Evolutionary conservation across 352 stramenopile genomes (phyloP).

Genomic region (Globisporangium iwayamae): DNA sequence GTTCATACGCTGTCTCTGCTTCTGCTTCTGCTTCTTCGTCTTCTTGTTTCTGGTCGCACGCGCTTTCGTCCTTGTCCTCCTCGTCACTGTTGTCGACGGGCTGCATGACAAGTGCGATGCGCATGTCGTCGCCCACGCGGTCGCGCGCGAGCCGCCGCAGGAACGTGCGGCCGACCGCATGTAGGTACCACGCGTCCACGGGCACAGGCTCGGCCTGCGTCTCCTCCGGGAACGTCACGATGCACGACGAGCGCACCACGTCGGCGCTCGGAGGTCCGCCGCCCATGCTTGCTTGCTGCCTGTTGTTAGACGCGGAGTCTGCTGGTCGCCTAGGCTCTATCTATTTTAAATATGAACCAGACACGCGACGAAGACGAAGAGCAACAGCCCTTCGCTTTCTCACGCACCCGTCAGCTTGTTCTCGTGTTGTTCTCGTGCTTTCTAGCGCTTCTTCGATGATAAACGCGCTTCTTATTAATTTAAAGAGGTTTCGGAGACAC

Average conservation of each 20-base stretch:
- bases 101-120: slow-evolving; percentile 66
- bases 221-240: slow-evolving; percentile 79
- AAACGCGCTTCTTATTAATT: no score
- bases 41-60: slow-evolving; percentile 6
- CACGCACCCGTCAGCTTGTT: not conserved
- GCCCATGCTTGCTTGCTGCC: slow-evolving; percentile 37
- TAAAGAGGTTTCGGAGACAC: no score
- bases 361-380: not conserved
- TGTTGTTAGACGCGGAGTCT: not conserved
- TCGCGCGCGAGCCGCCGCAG: slow-evolving; percentile 66
- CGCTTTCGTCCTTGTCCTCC: not conserved
- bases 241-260: slow-evolving; percentile 77
- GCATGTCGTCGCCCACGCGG: slow-evolving; percentile 55
- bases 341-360: slow-evolving; percentile 13
- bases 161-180: slow-evolving; percentile 68
- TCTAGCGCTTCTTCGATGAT: not conserved
- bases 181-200: slow-evolving; percentile 82
- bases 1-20: not conserved
- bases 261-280: slow-evolving; percentile 61
- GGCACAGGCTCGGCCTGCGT: slow-evolving; percentile 65
- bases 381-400: not conserved
- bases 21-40: slow-evolving; percentile 1
- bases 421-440: not conserved
- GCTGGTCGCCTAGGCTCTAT: not conserved
- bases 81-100: slow-evolving; percentile 12